A percentile compares a stretch with the other conserved stretches of the same genome.
These are phyloP conservation scores for Urochloa ruziziensis DNA, from an alignment of 176 grass and related monocot species.

Conservation along the genomic window DNA sequence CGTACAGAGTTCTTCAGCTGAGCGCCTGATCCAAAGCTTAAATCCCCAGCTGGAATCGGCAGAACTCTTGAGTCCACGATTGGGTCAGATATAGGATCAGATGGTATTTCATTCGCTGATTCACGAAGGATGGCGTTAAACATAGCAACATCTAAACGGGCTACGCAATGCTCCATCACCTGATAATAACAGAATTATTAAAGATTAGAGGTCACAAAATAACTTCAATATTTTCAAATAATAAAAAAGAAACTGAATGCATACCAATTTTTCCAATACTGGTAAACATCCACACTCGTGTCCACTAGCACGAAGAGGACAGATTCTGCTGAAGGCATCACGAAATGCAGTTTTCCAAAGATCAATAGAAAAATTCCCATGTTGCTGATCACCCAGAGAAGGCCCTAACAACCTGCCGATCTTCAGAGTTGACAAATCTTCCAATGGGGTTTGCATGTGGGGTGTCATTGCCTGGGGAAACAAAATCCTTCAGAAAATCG, in stretches of 20 bases:
- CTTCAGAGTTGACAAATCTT: slow-evolving; percentile 45
- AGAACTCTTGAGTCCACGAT: slow-evolving; percentile 83
- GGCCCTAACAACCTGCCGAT: slow-evolving; percentile 32
- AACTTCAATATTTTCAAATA: slow-evolving; percentile 16
- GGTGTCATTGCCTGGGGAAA: slow-evolving; percentile 68
- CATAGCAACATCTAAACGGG: slow-evolving; percentile 90
- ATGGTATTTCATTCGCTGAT: slow-evolving; percentile 80
- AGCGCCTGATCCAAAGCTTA: slow-evolving; percentile 92
- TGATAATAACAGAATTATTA: slow-evolving; percentile 43
- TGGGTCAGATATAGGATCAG: slow-evolving; percentile 90
- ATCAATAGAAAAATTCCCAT: slow-evolving; percentile 65
- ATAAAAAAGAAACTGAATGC: not conserved
- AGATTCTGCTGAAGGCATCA: slow-evolving; percentile 72
- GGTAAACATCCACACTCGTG: slow-evolving; percentile 91
- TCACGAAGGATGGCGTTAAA: slow-evolving; percentile 97
- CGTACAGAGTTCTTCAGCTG: slow-evolving; percentile 91
- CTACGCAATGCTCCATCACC: slow-evolving; percentile 93
- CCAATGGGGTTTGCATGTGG: slow-evolving; percentile 67
- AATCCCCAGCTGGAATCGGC: slow-evolving; percentile 70
- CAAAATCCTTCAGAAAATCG: slow-evolving; percentile 27
- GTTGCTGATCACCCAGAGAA: slow-evolving; percentile 53
- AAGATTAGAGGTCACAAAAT: not conserved
- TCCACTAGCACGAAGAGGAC: slow-evolving; percentile 69
- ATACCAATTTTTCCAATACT: slow-evolving; percentile 71
- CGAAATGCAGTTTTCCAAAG: slow-evolving; percentile 78